Conservation (phyloP, 345 rosid genomes). For the Draba incana region DNA sequence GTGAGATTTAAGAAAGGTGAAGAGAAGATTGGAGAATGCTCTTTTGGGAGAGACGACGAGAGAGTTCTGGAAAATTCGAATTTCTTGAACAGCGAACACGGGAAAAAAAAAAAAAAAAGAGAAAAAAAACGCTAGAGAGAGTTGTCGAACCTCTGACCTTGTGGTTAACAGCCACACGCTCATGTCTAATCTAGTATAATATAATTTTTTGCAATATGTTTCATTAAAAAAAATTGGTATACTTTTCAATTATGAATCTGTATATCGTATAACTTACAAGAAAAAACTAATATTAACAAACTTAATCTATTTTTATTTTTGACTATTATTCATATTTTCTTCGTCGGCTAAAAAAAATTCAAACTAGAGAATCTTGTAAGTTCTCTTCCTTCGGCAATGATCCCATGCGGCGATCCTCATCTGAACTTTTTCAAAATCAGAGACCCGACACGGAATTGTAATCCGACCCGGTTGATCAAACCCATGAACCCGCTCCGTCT, state of each 20-base stretch:
- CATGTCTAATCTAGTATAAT: conserved; percentile 36
- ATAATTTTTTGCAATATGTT: no score
- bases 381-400: conserved; percentile 38
- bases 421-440: conserved; percentile 80
- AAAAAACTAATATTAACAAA: conserved; percentile 26
- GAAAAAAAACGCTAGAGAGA: conserved; percentile 18
- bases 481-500: conserved; percentile 78
- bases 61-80: conserved; percentile 35
- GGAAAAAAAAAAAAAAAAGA: background rate
- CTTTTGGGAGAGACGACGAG: conserved; percentile 14
- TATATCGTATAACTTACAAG: conserved; percentile 2
- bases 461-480: conserved; percentile 76
- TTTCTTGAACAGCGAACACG: background rate
- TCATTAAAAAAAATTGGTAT: no score
- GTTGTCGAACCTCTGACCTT: conserved; percentile 80
- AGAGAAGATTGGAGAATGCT: background rate
- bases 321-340: background rate
- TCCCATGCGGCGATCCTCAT: conserved; percentile 71
- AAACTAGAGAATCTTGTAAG: conserved; percentile 27
- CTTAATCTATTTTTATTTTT: background rate
- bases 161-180: conserved; percentile 95
- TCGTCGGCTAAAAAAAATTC: background rate
- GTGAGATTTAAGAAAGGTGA: background rate
- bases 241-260: conserved; percentile 7
- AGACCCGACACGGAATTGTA: conserved; percentile 70